Percentiles rank a stretch among this genome's conserved stretches.
Conservation (phyloP, 2,329 filamentous ascomycete genomes). For the Fusarium guadeloupense region DNA sequence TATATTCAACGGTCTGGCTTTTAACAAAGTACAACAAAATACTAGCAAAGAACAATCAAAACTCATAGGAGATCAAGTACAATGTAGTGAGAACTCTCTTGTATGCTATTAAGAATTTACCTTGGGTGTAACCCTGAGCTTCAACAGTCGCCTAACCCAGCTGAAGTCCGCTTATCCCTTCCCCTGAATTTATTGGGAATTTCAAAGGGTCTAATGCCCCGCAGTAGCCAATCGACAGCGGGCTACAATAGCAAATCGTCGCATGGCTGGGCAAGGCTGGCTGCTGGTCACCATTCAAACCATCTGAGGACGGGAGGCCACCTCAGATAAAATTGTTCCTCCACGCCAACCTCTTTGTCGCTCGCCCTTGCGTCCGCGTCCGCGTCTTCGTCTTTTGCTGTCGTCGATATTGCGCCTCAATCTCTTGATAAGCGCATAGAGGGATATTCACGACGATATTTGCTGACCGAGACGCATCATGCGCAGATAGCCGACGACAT, state of each 20-base stretch:
- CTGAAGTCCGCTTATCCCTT: not conserved
- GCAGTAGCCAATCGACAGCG: constrained; percentile 38
- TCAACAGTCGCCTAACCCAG: not conserved
- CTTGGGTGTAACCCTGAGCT: no score
- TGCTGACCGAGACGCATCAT: constrained; percentile 30
- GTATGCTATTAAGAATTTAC: no score
- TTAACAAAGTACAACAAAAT: no score
- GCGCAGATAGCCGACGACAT: constrained; percentile 35
- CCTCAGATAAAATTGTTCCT: constrained; percentile 38
- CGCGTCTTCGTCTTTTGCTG: no score
- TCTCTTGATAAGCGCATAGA: constrained; percentile 13
- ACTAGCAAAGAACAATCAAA: no score
- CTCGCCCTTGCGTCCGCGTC: constrained; percentile 24
- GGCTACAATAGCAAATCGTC: constrained; percentile 36
- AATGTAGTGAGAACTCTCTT: no score
- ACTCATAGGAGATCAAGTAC: no score
- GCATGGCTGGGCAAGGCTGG: constrained; percentile 32
- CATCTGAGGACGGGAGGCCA: constrained; percentile 22
- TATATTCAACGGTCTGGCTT: no score
- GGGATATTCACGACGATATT: not conserved
- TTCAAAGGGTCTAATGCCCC: constrained; percentile 34
- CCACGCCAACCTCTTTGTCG: constrained; percentile 25
- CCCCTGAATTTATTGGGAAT: constrained; percentile 23
- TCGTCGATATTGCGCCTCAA: constrained; percentile 6
- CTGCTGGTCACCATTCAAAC: constrained; percentile 25